phyloP scores from a whole-genome alignment of 169 alveolate species.

The Miamiensis avidus region DNA sequence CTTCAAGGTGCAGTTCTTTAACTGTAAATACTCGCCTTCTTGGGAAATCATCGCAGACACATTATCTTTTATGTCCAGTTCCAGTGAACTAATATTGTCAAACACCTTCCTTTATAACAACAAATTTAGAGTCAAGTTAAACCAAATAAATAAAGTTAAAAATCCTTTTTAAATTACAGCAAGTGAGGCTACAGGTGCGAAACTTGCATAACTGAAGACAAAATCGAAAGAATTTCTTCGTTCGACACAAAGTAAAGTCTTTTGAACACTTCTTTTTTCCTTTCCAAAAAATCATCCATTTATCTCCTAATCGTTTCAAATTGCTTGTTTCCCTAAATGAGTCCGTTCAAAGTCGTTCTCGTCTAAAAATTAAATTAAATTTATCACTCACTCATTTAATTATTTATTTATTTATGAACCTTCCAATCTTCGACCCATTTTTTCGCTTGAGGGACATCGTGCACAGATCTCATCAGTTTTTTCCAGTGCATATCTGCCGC shows the following conservation, averaged over 20 bases:
- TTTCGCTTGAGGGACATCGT: background rate
- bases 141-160: no score
- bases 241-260: background rate
- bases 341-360: no score
- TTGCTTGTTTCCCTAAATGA: background rate
- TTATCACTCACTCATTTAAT: no score
- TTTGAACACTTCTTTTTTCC: background rate
- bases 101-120: background rate
- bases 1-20: conserved; percentile 80
- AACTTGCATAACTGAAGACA: background rate
- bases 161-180: no score
- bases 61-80: background rate
- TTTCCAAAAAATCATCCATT: background rate
- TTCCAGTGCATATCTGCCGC: background rate
- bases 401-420: background rate
- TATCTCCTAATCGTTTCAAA: background rate
- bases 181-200: background rate
- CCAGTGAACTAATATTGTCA: background rate
- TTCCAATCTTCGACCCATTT: background rate
- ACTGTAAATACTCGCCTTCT: conserved; percentile 89
- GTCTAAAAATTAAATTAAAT: background rate
- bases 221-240: background rate
- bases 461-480: background rate
- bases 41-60: conserved; percentile 77
- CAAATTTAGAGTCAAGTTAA: no score